Conservation (phyloP, 805 yeast genomes). For the Cyberlindnera suaveolens region DNA sequence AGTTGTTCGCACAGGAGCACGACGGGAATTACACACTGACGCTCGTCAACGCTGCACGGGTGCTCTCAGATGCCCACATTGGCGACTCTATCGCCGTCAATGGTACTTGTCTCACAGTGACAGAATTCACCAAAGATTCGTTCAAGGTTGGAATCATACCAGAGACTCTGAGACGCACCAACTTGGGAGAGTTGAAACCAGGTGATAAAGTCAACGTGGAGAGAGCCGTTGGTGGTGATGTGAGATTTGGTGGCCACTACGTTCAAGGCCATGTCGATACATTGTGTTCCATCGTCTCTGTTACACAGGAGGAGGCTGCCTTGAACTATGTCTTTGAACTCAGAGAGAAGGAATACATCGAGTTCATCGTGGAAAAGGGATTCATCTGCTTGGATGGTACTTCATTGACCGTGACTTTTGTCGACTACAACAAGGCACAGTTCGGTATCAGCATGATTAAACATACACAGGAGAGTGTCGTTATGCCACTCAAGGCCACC, state of each 20-base stretch:
- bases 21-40: constrained; percentile 72
- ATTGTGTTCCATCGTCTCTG: constrained; percentile 26
- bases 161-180: constrained; percentile 81
- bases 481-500: constrained; percentile 55
- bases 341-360: constrained; percentile 49
- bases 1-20: constrained; percentile 50
- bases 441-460: constrained; percentile 89
- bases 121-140: constrained; percentile 53
- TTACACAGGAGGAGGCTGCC: constrained; percentile 61
- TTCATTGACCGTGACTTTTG: constrained; percentile 80
- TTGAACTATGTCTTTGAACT: constrained; percentile 68
- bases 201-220: constrained; percentile 80
- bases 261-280: constrained; percentile 99
- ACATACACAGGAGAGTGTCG: constrained; percentile 80
- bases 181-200: constrained; percentile 51
- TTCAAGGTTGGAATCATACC: constrained; percentile 93
- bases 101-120: constrained; percentile 89
- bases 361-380: constrained; percentile 91
- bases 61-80: constrained; percentile 75
- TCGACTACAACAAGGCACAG: constrained; percentile 47
- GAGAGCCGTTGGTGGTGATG: constrained; percentile 78
- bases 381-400: constrained; percentile 92
- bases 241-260: constrained; percentile 92
- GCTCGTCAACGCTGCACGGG: constrained; percentile 51
- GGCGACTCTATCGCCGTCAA: constrained; percentile 93